Evolutionary conservation across 306 rosid species (phyloP).

Genomic region (Crotalaria pallida): DNA sequence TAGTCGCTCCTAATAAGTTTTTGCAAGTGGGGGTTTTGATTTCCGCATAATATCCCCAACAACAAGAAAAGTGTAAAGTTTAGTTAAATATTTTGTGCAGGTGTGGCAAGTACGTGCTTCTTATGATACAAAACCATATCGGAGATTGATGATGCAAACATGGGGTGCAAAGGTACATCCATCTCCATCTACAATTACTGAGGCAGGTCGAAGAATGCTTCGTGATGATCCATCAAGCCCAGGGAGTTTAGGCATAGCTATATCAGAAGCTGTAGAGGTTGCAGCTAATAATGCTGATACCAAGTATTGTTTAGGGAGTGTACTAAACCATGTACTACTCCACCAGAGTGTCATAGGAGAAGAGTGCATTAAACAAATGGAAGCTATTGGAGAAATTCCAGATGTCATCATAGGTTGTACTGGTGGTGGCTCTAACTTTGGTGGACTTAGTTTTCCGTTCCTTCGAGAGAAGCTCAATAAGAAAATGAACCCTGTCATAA

Average conservation of each 20-base stretch:
- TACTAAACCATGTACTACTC: conserved; percentile 85
- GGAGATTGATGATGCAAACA: conserved; percentile 93
- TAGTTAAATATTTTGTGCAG: conserved; percentile 27
- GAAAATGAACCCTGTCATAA: conserved; percentile 70
- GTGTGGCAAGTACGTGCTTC: conserved; percentile 99
- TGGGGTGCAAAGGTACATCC: conserved; percentile 98
- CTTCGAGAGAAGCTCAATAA: conserved; percentile 70
- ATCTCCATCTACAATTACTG: conserved; percentile 77
- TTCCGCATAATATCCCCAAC: too few relatives aligned
- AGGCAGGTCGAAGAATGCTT: conserved; percentile 63
- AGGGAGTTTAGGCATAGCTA: conserved; percentile 94
- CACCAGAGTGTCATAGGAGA: conserved; percentile 95
- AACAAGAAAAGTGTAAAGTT: too few relatives aligned
- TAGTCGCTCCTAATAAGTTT: too few relatives aligned
- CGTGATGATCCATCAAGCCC: too few relatives aligned
- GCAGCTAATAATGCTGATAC: conserved; percentile 69
- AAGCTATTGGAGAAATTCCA: conserved; percentile 82
- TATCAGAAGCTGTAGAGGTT: conserved; percentile 89
- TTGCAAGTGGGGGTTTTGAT: too few relatives aligned
- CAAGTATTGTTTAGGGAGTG: conserved; percentile 89
- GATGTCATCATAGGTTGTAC: conserved; percentile 88
- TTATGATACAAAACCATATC: conserved; percentile 78
- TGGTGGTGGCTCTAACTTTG: conserved; percentile 96
- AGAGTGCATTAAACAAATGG: conserved; percentile 91
- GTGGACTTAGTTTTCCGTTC: conserved; percentile 90